Conservation (phyloP, 2,329 filamentous ascomycete species). For the Trichoderma breve region DNA sequence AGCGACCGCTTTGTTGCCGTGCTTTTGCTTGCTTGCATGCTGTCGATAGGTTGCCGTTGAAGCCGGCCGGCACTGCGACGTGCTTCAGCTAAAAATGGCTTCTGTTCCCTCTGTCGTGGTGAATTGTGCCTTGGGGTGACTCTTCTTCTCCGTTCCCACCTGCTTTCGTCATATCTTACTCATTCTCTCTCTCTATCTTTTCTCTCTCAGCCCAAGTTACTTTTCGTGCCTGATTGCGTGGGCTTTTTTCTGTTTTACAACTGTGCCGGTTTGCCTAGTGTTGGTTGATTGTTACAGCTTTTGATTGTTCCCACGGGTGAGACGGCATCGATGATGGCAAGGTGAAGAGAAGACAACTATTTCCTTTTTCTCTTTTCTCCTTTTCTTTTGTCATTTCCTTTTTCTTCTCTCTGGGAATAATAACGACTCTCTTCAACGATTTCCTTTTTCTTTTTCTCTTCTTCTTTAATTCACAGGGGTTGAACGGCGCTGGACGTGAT, state of each 20-base stretch:
- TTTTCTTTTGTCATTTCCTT: neutral
- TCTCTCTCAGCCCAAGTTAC: neutral
- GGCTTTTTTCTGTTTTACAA: neutral
- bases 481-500: conserved; percentile 23
- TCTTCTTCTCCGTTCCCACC: neutral
- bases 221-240: neutral
- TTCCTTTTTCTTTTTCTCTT: neutral
- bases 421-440: neutral
- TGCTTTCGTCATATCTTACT: neutral
- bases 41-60: conserved; percentile 16
- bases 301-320: conserved; percentile 2
- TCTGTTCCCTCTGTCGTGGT: neutral
- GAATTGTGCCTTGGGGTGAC: neutral
- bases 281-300: conserved; percentile 7
- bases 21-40: neutral
- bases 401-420: neutral
- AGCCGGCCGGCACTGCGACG: neutral
- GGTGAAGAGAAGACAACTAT: conserved; percentile 4
- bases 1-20: conserved; percentile 6
- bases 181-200: neutral
- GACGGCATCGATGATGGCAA: conserved; percentile 11
- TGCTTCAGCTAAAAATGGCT: conserved; percentile 4
- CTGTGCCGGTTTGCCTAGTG: conserved; percentile 21
- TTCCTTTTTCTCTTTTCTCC: neutral
- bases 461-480: conserved; percentile 7